Percentiles rank a stretch among this genome's conserved stretches.
Evolutionary conservation across 2,329 filamentous ascomycete species (phyloP).

Genomic region (Aspergillus ustus): DNA sequence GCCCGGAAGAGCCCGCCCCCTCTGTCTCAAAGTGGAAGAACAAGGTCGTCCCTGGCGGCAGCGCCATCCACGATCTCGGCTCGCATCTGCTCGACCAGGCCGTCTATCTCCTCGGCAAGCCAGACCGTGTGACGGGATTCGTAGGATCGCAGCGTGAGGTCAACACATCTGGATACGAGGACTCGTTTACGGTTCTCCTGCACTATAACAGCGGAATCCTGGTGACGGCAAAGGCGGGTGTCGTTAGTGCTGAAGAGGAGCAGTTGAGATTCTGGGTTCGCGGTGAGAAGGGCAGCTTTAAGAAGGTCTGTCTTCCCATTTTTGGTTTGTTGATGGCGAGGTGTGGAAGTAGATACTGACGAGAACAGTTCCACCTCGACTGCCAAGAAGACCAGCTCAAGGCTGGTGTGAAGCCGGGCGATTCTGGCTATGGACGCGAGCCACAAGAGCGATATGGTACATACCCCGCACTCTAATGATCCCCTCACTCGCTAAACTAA

Average conservation of each 20-base stretch:
- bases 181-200: conserved; percentile 65
- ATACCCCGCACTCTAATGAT: neutral
- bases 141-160: conserved; percentile 68
- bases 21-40: conserved; percentile 67
- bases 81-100: conserved; percentile 78
- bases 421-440: conserved; percentile 69
- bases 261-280: conserved; percentile 79
- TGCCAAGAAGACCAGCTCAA: conserved; percentile 76
- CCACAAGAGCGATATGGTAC: conserved; percentile 61
- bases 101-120: conserved; percentile 71
- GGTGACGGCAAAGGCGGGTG: conserved; percentile 70
- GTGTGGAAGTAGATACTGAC: neutral
- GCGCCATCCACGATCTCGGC: conserved; percentile 74
- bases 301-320: conserved; percentile 56
- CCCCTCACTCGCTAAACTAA: neutral
- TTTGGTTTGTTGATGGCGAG: neutral
- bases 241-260: conserved; percentile 69
- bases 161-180: conserved; percentile 55
- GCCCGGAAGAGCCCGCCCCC: conserved; percentile 57
- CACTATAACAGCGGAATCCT: conserved; percentile 67
- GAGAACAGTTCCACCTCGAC: conserved; percentile 63
- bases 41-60: conserved; percentile 66
- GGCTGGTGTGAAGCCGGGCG: conserved; percentile 64
- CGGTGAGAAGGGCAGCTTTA: conserved; percentile 74
- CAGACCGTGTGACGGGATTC: conserved; percentile 68